Conservation (phyloP, 2,329 filamentous ascomycete genomes). For the Remersonia thermophila region DNA sequence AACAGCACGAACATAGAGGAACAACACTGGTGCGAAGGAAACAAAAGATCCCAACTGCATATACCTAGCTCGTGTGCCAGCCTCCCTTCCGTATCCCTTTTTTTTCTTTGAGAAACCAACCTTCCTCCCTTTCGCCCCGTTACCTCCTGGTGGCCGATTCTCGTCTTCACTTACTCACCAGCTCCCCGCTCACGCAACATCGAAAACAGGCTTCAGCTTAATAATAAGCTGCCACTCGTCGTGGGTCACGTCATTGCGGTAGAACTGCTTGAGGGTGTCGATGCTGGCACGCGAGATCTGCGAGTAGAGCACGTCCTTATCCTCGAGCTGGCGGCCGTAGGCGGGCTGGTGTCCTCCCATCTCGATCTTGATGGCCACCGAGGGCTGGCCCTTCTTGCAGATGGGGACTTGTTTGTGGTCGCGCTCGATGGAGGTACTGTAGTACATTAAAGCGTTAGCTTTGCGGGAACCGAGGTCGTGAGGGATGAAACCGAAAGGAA, state of each 20-base stretch:
- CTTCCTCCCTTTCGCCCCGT: no score
- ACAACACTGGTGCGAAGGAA: no score
- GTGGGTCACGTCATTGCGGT: slow-evolving; percentile 71
- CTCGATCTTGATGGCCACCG: slow-evolving; percentile 95
- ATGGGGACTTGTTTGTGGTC: slow-evolving; percentile 90
- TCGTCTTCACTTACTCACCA: no score
- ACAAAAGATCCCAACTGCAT: not conserved
- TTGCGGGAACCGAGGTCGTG: not conserved
- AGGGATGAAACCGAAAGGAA: not conserved
- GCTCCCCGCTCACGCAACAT: slow-evolving; percentile 55
- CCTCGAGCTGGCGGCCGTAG: slow-evolving; percentile 91
- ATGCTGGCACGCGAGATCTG: slow-evolving; percentile 79
- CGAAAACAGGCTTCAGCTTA: slow-evolving; percentile 90
- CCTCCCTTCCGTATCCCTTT: no score
- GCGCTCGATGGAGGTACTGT: slow-evolving; percentile 85
- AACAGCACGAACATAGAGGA: no score
- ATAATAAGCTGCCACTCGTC: slow-evolving; percentile 94
- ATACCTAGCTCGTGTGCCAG: not conserved
- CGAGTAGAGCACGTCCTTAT: slow-evolving; percentile 78
- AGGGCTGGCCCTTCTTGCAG: slow-evolving; percentile 95
- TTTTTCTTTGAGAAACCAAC: no score
- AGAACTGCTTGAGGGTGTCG: slow-evolving; percentile 92
- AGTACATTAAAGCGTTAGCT: slow-evolving; percentile 16
- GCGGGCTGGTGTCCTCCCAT: slow-evolving; percentile 80
- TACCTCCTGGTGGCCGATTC: no score